These are phyloP conservation scores for Sporisorium graminicola DNA, from an alignment of 1,284 basidiomycete genomes.

Conservation along the genomic window DNA sequence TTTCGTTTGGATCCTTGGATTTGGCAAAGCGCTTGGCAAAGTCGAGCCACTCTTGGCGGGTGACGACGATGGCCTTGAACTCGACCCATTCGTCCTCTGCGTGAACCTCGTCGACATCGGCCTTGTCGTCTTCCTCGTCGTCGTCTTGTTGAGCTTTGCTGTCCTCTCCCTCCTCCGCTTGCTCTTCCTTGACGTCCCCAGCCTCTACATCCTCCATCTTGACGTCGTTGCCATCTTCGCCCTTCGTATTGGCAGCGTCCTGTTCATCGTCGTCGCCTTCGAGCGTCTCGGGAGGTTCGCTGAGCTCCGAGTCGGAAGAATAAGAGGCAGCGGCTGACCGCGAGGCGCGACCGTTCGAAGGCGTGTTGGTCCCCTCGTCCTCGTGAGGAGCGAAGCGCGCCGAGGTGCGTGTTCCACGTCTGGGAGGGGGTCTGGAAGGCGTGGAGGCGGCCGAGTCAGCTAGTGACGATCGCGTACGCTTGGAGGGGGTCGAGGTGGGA, in stretches of 20 bases:
- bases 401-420: constrained; percentile 44
- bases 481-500: constrained; percentile 34
- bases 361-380: constrained; percentile 24
- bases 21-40: constrained; percentile 80
- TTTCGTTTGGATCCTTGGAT: constrained; percentile 82
- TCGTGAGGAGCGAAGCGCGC: constrained; percentile 36
- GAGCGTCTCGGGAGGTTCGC: constrained; percentile 55
- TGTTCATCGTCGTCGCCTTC: constrained; percentile 18
- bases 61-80: constrained; percentile 78
- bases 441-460: constrained; percentile 31
- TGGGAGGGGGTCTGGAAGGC: constrained; percentile 33
- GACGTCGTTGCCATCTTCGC: constrained; percentile 7
- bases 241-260: constrained; percentile 6
- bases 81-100: constrained; percentile 67
- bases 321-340: constrained; percentile 21
- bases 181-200: constrained; percentile 58
- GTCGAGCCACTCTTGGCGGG: constrained; percentile 76
- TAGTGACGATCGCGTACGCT: constrained; percentile 38
- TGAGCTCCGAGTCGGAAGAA: constrained; percentile 61
- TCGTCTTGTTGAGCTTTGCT: constrained; percentile 41
- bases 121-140: constrained; percentile 56
- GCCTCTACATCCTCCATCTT: constrained; percentile 29
- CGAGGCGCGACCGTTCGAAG: constrained; percentile 21
- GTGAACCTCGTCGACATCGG: constrained; percentile 31
- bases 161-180: constrained; percentile 8